phyloP scores from a whole-genome alignment of 257 asterid species.

The Eucommia ulmoides region DNA sequence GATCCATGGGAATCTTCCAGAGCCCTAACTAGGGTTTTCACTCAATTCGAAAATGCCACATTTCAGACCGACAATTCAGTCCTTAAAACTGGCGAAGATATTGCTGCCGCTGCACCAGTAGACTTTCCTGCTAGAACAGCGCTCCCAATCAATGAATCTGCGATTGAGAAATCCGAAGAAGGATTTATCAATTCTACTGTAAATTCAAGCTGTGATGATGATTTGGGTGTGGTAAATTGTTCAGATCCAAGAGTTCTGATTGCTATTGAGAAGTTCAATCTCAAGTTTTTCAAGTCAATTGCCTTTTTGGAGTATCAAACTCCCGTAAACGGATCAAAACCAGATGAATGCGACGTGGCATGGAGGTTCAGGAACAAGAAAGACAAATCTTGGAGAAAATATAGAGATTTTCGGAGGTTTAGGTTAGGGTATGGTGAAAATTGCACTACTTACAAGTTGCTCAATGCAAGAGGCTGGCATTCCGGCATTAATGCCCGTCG shows the following conservation, averaged over 20 bases:
- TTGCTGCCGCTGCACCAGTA: constrained; percentile 35
- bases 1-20: constrained; percentile 99
- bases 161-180: constrained; percentile 51
- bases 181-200: constrained; percentile 23
- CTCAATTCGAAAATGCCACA: constrained; percentile 75
- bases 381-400: constrained; percentile 92
- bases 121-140: constrained; percentile 23
- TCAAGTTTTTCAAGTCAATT: constrained; percentile 58
- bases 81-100: constrained; percentile 96
- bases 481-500: constrained; percentile 89
- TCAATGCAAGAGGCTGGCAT: constrained; percentile 74
- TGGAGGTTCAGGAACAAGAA: constrained; percentile 88
- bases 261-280: constrained; percentile 65
- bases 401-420: constrained; percentile 90
- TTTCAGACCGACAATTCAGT: constrained; percentile 68
- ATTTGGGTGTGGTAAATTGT: constrained; percentile 46
- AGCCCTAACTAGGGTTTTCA: constrained; percentile 76
- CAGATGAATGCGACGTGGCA: constrained; percentile 81
- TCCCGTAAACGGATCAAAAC: constrained; percentile 72
- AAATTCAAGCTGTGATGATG: constrained; percentile 63
- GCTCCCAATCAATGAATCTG: constrained; percentile 43
- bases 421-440: constrained; percentile 56
- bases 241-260: constrained; percentile 64
- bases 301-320: constrained; percentile 56
- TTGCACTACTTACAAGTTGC: constrained; percentile 56